phyloP scores from a whole-genome alignment of 2,329 filamentous ascomycete species.

The Pseudogymnoascus sp. region DNA sequence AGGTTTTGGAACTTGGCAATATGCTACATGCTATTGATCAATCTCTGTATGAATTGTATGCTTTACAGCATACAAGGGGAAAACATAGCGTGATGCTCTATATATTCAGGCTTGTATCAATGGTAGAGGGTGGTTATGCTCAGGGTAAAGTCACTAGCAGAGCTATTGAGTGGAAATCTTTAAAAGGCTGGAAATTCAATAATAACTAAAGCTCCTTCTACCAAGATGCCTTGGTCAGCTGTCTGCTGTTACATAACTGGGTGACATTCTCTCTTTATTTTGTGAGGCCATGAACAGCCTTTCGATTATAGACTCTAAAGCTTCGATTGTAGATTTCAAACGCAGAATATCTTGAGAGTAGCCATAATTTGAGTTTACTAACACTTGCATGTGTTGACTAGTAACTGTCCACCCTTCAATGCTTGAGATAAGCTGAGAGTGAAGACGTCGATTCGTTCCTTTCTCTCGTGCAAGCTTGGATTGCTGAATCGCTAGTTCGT shows the following conservation, averaged over 20 bases:
- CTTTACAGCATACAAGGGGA: not conserved
- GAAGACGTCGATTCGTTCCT: slow-evolving; percentile 12
- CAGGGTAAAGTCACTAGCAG: not conserved
- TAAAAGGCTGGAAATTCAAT: not conserved
- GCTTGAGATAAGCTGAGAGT: slow-evolving; percentile 11
- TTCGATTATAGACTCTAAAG: slow-evolving; percentile 17
- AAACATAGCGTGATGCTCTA: not conserved
- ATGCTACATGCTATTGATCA: not conserved
- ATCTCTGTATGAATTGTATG: not conserved
- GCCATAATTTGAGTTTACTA: not conserved
- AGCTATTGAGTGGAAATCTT: not conserved
- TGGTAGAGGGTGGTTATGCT: no score
- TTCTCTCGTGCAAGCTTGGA: slow-evolving; percentile 12
- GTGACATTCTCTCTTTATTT: not conserved
- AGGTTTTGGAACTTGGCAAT: not conserved
- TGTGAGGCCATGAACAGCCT: slow-evolving; percentile 1
- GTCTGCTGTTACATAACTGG: not conserved
- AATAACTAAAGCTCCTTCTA: not conserved
- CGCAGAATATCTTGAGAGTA: slow-evolving; percentile 11
- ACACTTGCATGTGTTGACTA: not conserved
- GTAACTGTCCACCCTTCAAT: slow-evolving; percentile 11
- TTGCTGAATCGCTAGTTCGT: slow-evolving; percentile 12
- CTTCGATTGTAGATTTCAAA: slow-evolving; percentile 13
- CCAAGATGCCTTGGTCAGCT: not conserved
- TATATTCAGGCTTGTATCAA: not conserved